Evolutionary conservation across 139 green algal genomes (phyloP).

Genomic region (Chlorella vulgaris): DNA sequence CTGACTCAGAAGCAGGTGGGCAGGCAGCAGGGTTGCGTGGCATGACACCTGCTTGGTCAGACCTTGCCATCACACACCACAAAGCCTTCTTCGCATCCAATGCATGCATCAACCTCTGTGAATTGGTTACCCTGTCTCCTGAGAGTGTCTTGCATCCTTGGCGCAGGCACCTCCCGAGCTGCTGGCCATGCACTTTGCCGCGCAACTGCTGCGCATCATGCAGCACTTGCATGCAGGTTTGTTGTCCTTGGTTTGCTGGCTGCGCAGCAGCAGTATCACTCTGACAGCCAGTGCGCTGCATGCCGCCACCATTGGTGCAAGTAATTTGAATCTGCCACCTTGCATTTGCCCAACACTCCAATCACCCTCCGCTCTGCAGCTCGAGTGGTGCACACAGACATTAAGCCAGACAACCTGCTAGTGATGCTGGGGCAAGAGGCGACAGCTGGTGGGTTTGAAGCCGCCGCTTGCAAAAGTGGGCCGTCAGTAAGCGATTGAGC

Average conservation of each 20-base stretch:
- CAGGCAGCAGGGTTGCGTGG: background rate
- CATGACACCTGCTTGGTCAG: no score
- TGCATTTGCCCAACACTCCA: background rate
- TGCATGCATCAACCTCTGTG: no score
- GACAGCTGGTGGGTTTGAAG: background rate
- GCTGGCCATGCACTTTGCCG: slow-evolving; percentile 33
- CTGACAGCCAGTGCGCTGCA: no score
- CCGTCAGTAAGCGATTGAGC: no score
- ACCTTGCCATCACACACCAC: no score
- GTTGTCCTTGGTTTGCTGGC: background rate
- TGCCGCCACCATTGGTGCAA: no score
- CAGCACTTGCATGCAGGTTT: slow-evolving; percentile 16
- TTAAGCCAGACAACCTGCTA: slow-evolving; percentile 62
- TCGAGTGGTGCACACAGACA: slow-evolving; percentile 49
- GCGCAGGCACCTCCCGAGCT: slow-evolving; percentile 41
- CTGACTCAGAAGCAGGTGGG: slow-evolving; percentile 35
- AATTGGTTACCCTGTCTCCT: background rate
- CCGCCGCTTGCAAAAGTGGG: background rate
- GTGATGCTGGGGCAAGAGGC: slow-evolving; percentile 21
- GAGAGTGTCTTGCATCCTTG: background rate
- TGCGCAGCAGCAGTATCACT: background rate
- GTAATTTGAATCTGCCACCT: no score
- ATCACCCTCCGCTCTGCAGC: no score
- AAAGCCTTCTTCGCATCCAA: no score
- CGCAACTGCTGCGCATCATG: slow-evolving; percentile 37